phyloP scores from a whole-genome alignment of 2,329 filamentous ascomycete genomes.

The Ascochyta viciae-villosae region DNA sequence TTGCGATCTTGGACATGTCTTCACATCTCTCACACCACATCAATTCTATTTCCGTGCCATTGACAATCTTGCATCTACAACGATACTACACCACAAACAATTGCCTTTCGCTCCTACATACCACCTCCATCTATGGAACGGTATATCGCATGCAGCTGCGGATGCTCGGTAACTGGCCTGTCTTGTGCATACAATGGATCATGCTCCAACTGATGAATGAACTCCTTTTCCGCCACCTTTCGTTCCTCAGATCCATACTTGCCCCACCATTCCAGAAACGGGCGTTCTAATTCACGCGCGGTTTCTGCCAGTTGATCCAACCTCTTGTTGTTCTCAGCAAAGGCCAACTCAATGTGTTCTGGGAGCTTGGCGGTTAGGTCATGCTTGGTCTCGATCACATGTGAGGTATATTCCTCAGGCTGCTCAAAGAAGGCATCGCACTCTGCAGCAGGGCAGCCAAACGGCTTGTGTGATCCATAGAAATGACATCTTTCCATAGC shows the following conservation, averaged over 20 bases:
- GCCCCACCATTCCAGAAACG: slow-evolving; percentile 9
- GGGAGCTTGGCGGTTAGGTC: background rate
- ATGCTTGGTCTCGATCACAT: slow-evolving; percentile 1
- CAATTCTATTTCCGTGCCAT: too few relatives aligned
- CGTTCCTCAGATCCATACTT: slow-evolving; percentile 1
- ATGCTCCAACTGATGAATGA: slow-evolving; percentile 6
- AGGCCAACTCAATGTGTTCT: background rate
- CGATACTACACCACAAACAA: too few relatives aligned
- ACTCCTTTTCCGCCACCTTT: slow-evolving; percentile 3
- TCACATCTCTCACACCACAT: too few relatives aligned
- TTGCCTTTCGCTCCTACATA: too few relatives aligned
- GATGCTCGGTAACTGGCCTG: background rate
- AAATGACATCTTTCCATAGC: slow-evolving; percentile 3
- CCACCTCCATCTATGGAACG: background rate
- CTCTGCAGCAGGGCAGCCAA: background rate
- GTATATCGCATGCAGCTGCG: background rate
- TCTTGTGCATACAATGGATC: slow-evolving; percentile 6
- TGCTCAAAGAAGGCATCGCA: background rate
- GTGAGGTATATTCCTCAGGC: slow-evolving; percentile 6
- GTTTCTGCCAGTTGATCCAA: slow-evolving; percentile 4
- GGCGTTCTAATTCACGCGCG: slow-evolving; percentile 12
- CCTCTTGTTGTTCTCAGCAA: slow-evolving; percentile 16
- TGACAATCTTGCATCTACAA: too few relatives aligned
- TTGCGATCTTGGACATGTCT: too few relatives aligned
- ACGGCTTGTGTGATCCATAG: background rate